Evolutionary conservation across 1,139 yeast species (phyloP).

Genomic region (Saccharomyces pastorianus): DNA sequence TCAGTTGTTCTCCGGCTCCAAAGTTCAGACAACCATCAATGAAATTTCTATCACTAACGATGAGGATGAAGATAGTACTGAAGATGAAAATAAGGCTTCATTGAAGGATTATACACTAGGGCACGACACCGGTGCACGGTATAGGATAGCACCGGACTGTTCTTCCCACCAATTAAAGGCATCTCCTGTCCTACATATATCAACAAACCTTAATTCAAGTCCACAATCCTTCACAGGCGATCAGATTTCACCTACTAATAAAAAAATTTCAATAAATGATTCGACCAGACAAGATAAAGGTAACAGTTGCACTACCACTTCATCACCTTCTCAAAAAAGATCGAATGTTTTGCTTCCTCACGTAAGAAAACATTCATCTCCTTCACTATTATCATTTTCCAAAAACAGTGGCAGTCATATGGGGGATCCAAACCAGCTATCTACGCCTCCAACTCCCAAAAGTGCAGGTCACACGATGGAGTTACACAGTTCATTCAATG

Average conservation of each 20-base stretch:
- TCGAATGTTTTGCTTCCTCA: background rate
- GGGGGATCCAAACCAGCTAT: background rate
- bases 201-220: background rate
- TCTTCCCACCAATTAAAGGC: background rate
- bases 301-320: no score
- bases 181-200: background rate
- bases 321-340: background rate
- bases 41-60: background rate
- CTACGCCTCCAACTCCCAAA: constrained; percentile 11
- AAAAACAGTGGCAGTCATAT: background rate
- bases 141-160: background rate
- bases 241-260: background rate
- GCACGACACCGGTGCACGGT: background rate
- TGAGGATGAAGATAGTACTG: background rate
- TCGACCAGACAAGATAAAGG: background rate
- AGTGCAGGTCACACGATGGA: constrained; percentile 27
- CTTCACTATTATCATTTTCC: background rate
- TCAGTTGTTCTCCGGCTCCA: background rate
- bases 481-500: constrained; percentile 29
- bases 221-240: background rate
- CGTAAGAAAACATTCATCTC: background rate
- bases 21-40: background rate
- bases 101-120: background rate
- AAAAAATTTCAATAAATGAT: background rate
- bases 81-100: background rate